Conservation (phyloP, 192 early-diverging fungal genomes). For the Allomyces macrogynus region DNA sequence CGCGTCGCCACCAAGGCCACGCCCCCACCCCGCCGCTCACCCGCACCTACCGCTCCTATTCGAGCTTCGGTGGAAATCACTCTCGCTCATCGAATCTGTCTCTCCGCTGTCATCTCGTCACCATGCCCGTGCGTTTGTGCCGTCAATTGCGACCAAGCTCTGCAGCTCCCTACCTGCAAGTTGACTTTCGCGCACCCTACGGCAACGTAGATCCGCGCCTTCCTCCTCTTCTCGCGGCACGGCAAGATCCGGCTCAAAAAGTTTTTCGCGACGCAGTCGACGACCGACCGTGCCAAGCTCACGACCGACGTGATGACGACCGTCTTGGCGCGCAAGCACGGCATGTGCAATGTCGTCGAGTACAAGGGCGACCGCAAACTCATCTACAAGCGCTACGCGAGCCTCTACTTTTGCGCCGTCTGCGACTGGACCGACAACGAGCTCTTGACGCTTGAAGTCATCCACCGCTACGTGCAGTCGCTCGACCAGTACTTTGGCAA, state of each 20-base stretch:
- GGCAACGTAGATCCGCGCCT: slow-evolving; percentile 28
- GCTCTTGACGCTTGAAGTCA: slow-evolving; percentile 21
- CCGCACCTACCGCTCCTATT: no score
- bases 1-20: no score
- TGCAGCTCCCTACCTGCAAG: no score
- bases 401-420: slow-evolving; percentile 24
- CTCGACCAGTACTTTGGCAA: slow-evolving; percentile 35
- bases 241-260: slow-evolving; percentile 28
- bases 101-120: no score
- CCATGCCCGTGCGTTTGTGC: no score
- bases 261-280: slow-evolving; percentile 20
- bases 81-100: no score
- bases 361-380: slow-evolving; percentile 21
- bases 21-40: no score
- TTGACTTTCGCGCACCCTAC: no score
- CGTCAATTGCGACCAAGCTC: background rate
- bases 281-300: slow-evolving; percentile 19
- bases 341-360: slow-evolving; percentile 31
- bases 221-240: slow-evolving; percentile 28
- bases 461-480: slow-evolving; percentile 29
- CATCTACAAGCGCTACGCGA: slow-evolving; percentile 30
- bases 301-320: slow-evolving; percentile 20
- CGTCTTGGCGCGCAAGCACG: slow-evolving; percentile 23
- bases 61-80: no score
- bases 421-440: slow-evolving; percentile 31